Evolutionary conservation across 805 yeast species (phyloP), one percentile per base, ranked within the genome.

Genomic region (Zygosaccharomyces pseudorouxii): DNA sequence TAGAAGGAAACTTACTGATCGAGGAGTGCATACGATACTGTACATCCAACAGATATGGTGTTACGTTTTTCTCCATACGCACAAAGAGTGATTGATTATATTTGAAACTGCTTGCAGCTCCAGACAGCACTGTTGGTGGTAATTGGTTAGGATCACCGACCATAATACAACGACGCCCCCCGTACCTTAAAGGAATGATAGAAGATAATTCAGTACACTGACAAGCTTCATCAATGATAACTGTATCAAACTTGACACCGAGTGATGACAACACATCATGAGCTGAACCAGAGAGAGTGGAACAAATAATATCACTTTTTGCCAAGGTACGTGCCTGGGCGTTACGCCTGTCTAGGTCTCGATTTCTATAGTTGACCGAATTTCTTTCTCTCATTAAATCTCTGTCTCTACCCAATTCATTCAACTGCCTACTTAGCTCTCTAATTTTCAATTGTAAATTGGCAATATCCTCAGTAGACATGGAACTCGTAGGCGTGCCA

Each of bases 121-220:
- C 89, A 0, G 97, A 92, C 16, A 93, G 69, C 9, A 92, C 98
- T 0, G 99, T 92, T 0, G 99, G 99, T 0, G 99, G 99, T 53
- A 93, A 75, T 70, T 93, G 99, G 64, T 93, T 90, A 2, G 98
- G 98, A 71, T 93, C 99, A 65, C 99, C 99, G 40, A 93, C 99
- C 95, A 93, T 86, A 42, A 93, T 84, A 70, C 98, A 92, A 47
- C 82, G 80, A 51, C 77, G 82, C 58, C 95, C 86, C 1, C 98
- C 98, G 64, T 90, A 93, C 60, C 95, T 74, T 55, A 93, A 71
- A 0, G 99, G 99, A 58, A 92, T 92, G 22, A 93, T 77, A 0
- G 95, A 86, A 6, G 97, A 88, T 30, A 92, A 64, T 63, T 92
- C 99, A 35, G 93, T 90, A 79, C 96, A 86, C 67, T 92, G 99